A percentile compares a stretch with the other conserved stretches of the same genome.
These are phyloP conservation scores for Backusella tuberculispora DNA, from an alignment of 192 early-diverging fungal genomes.

Conservation along the genomic window DNA sequence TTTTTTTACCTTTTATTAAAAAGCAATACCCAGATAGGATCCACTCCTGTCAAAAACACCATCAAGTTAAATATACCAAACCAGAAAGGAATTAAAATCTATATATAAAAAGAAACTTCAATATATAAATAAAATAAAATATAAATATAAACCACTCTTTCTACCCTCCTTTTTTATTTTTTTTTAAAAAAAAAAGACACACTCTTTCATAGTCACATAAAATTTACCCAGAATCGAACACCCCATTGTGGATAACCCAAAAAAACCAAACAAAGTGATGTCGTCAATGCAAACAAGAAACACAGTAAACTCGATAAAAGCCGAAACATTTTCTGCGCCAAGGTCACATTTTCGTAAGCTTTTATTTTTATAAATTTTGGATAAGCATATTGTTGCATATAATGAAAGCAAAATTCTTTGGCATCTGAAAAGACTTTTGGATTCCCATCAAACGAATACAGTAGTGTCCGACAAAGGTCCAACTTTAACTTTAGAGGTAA, in stretches of 20 bases:
- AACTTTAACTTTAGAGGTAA: slow-evolving; percentile 39
- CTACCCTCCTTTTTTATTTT: too few relatives aligned
- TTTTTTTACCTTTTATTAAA: slow-evolving; percentile 41
- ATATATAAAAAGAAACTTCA: neutral
- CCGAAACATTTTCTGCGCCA: slow-evolving; percentile 47
- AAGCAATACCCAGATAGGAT: slow-evolving; percentile 43
- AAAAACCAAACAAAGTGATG: slow-evolving; percentile 56
- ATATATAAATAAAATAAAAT: neutral
- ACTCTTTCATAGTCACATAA: neutral
- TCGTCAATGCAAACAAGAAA: slow-evolving; percentile 55
- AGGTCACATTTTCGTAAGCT: slow-evolving; percentile 58
- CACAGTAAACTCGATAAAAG: slow-evolving; percentile 49
- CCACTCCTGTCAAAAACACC: slow-evolving; percentile 41
- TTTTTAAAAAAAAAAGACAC: too few relatives aligned
- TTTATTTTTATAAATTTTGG: slow-evolving; percentile 59
- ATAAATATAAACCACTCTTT: neutral
- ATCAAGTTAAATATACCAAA: slow-evolving; percentile 43
- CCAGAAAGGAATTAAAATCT: slow-evolving; percentile 42
- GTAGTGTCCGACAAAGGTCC: neutral
- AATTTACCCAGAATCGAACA: slow-evolving; percentile 55
- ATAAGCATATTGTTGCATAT: slow-evolving; percentile 54
- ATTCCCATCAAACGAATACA: slow-evolving; percentile 36
- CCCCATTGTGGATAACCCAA: slow-evolving; percentile 47
- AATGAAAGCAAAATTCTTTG: slow-evolving; percentile 51
- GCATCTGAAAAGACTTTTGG: slow-evolving; percentile 59